Evolutionary conservation across 495 filamentous ascomycete species (phyloP).

Genomic region (Podospora pseudocomata): DNA sequence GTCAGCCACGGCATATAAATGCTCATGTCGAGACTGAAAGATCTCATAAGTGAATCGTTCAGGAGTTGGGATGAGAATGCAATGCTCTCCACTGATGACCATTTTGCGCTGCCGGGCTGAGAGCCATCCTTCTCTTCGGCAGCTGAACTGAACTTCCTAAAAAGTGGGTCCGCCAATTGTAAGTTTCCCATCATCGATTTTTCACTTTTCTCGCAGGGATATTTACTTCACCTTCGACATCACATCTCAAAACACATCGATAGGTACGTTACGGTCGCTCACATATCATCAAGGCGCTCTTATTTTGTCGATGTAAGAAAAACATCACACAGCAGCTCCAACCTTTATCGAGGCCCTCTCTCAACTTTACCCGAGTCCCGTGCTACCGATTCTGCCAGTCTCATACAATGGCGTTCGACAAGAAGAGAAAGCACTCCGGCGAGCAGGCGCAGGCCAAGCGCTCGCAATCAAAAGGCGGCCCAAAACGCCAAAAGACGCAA

Average conservation of each 20-base stretch:
- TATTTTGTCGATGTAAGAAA: neutral
- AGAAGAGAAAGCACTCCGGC: constrained; percentile 8
- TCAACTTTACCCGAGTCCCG: neutral
- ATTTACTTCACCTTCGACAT: neutral
- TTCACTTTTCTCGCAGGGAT: constrained; percentile 2
- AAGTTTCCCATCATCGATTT: constrained; percentile 9
- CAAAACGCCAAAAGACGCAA: constrained; percentile 50
- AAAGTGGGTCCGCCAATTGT: neutral
- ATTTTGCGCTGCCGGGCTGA: too few species aligned
- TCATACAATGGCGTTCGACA: constrained; percentile 11
- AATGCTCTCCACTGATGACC: too few species aligned
- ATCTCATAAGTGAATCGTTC: neutral
- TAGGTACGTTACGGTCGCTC: neutral
- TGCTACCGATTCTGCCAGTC: neutral
- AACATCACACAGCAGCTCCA: neutral
- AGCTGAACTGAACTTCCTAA: neutral
- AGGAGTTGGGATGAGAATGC: too few species aligned
- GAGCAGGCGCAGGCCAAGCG: neutral
- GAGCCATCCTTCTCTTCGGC: neutral
- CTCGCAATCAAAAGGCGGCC: neutral
- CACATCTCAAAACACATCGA: neutral
- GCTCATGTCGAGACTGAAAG: neutral
- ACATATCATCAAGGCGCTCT: neutral
- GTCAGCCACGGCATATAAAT: too few species aligned
- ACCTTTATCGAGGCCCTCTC: neutral